phyloP scores from a whole-genome alignment of 495 filamentous ascomycete species.

The Terfezia claveryi region DNA sequence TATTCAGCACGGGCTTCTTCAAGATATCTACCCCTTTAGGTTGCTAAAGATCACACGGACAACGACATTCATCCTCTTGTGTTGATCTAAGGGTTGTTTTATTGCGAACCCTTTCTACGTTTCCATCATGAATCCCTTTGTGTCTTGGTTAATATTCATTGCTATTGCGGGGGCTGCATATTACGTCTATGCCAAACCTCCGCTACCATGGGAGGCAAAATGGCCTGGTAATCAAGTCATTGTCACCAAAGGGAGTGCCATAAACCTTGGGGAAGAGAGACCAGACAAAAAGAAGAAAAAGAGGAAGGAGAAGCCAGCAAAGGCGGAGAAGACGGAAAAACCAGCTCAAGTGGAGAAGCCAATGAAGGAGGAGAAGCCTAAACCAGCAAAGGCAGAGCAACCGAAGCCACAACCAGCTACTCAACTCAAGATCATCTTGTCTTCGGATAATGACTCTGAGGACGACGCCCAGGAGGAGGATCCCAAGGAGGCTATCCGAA shows the following conservation, averaged over 20 bases:
- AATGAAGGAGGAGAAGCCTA: not conserved
- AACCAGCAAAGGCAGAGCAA: not conserved
- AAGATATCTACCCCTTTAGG: too few relatives aligned
- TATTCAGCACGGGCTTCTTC: too few relatives aligned
- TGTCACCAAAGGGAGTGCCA: not conserved
- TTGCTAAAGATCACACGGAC: too few relatives aligned
- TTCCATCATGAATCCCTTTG: not conserved
- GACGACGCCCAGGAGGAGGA: not conserved
- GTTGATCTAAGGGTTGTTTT: too few relatives aligned
- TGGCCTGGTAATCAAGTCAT: not conserved
- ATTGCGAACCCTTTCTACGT: too few relatives aligned
- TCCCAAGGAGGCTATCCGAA: not conserved
- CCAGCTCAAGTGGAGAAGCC: not conserved
- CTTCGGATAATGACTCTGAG: not conserved
- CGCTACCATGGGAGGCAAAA: not conserved
- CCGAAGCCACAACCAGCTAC: not conserved
- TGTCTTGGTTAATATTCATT: not conserved
- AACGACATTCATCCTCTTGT: too few relatives aligned
- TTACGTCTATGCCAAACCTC: not conserved
- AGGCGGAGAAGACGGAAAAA: not conserved
- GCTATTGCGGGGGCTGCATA: not conserved
- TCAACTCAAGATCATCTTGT: not conserved
- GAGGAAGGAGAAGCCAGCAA: not conserved
- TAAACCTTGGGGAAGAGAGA: not conserved
- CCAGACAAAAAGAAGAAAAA: not conserved